Evolutionary conservation across 148 eudicot species (phyloP).

Genomic region (Dianthus caryophyllus): DNA sequence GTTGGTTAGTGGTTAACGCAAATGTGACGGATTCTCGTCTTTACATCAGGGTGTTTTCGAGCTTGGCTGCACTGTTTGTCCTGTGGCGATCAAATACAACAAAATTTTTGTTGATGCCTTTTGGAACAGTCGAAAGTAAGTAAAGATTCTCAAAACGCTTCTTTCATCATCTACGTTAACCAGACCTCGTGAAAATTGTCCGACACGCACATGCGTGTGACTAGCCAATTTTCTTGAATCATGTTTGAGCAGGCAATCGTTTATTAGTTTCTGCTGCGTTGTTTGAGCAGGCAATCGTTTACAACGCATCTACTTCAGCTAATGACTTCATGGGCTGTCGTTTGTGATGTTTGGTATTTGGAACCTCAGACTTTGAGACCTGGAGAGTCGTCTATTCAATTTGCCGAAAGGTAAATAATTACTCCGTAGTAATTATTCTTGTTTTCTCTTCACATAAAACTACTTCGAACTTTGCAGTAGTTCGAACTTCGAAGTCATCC

Average conservation of each 20-base stretch:
- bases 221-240: too few species aligned
- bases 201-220: too few species aligned
- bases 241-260: slow-evolving; percentile 67
- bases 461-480: too few species aligned
- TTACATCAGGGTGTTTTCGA: slow-evolving; percentile 84
- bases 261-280: slow-evolving; percentile 31
- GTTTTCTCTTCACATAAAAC: neutral
- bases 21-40: slow-evolving; percentile 6
- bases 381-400: slow-evolving; percentile 90
- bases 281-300: slow-evolving; percentile 73
- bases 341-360: slow-evolving; percentile 98
- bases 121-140: slow-evolving; percentile 97
- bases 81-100: slow-evolving; percentile 96
- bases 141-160: slow-evolving; percentile 25
- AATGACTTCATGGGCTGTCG: slow-evolving; percentile 99
- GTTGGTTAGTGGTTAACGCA: neutral
- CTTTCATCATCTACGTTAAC: neutral
- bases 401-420: slow-evolving; percentile 78
- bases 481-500: too few species aligned
- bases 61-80: slow-evolving; percentile 92
- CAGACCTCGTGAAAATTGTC: too few species aligned
- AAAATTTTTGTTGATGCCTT: slow-evolving; percentile 97
- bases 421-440: neutral
- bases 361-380: slow-evolving; percentile 87
- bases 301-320: slow-evolving; percentile 92